Evolutionary conservation across 2,329 filamentous ascomycete genomes (phyloP), one percentile per base, ranked within the genome.

Genomic region (Aspergillus costaricaensis): DNA sequence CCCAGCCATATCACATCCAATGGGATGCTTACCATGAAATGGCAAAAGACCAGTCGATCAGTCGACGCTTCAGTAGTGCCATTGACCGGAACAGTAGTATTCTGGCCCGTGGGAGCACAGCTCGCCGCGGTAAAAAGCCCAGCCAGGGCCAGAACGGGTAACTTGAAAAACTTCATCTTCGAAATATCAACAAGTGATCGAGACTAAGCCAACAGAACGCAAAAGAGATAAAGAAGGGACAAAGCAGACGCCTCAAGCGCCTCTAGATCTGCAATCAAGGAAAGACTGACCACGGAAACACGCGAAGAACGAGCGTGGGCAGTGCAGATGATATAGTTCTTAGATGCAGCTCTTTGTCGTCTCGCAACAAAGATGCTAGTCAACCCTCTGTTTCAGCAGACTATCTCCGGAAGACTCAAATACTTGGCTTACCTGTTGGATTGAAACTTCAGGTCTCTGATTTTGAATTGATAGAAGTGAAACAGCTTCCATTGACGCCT

Each of bases 21-120:
- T 12, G n/a, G 17, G 15, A 55, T 12, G 32, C 68, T 62, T 55
- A 76, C 78, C 75, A 80, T 80, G 64, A 80, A 80, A 64, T 81
- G 79, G 58, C 74, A 77, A 53, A 80, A 80, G 5, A 80, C 78
- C 4, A 80, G 68, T 21, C 62, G 67, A 21, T 74, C 63, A 2
- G 59, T 62, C 14, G 53, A 30, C 25, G 32, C 32, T 36, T 39
- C 53, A 1, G 55, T 15, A 15, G 47, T 56, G 30, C 62, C 41
- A 2, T 61, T 57, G 15, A 36, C 32, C 5, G 55, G 6, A 5
- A 21, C 23, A 21, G 58, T 15, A 1, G 30, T 27, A n/a, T 32
- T 52, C 17, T 59, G 55, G 19, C 54, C 10, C 43, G 57, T 23
- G 66, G 69, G 19, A 63, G 25, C 53, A 47, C 53, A 44, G 39